Evolutionary conservation across 2,329 filamentous ascomycete species (phyloP), one percentile per base, ranked within the genome.

Genomic region (Claviceps capensis): DNA sequence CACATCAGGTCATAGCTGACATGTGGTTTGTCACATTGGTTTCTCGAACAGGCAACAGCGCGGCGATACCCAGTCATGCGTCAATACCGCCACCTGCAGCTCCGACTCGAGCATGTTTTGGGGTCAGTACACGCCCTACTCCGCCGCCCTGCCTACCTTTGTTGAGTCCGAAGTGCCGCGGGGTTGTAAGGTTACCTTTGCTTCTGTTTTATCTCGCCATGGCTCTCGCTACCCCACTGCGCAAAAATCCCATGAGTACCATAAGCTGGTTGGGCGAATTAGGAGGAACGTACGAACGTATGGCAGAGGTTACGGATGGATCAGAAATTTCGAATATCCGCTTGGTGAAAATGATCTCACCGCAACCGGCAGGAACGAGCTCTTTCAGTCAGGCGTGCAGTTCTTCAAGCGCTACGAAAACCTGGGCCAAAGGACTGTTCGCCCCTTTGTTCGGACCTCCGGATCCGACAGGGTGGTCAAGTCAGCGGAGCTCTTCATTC

Each of bases 41-140:
- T 22, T 40, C 7, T 13, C 3, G 9, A 36, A 47, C 49, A 47
- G 54, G 51, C 48, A 48, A 55, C 48, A 56, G 55, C 37, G 53
- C 50, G 30, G 41, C 48, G 45, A 47, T 14, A 17, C 23, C 43
- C 30, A 26, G 16, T 46, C 38, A 16, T 52, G 50, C 26, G 51
- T 46, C 26, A 23, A 44, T n/a, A 42, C 26, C 5, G 53, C 43
- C 26, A 49, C 40, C n/a, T 89, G 85, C 66, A 72, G 74, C 47
- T 67, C 76, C 4, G 64, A 76, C 36, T 75, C 83, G 45, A 79
- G 81, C 1, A 84, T 81, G 58, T 76, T 73, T 52, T 95, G 88
- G 88, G 90, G 89, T 52, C 88, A 91, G 65, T 95, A 95, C 66
- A 85, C 88, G 17, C 87, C 89, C 2, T 94, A 82, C 69, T 95